These are phyloP conservation scores for Solanum paucissectum DNA, from an alignment of 257 asterid genomes.

Conservation along the genomic window DNA sequence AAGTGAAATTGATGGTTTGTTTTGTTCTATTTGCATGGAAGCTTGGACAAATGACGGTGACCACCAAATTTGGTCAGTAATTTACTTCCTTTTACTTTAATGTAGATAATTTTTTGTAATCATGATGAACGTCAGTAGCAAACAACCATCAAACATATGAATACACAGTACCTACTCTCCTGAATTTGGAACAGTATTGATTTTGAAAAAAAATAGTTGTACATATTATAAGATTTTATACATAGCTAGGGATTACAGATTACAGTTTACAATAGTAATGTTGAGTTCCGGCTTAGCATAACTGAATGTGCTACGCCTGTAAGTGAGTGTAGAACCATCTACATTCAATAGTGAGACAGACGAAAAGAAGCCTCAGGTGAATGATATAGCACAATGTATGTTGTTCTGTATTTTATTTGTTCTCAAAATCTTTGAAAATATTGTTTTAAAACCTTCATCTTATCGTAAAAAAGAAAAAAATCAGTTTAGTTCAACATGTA, in stretches of 20 bases:
- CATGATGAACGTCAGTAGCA: not conserved
- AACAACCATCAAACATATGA: not conserved
- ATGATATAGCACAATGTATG: not conserved
- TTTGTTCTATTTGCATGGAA: constrained; percentile 83
- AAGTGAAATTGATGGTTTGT: constrained; percentile 66
- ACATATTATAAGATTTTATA: not conserved
- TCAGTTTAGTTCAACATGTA: not conserved
- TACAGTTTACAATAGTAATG: not conserved
- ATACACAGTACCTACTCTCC: not conserved
- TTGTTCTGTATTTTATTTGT: not conserved
- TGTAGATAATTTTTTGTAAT: not conserved
- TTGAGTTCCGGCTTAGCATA: not conserved
- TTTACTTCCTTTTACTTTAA: not conserved
- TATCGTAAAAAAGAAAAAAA: not conserved
- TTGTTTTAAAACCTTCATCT: not conserved
- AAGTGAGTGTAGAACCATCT: not conserved
- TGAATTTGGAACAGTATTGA: not conserved
- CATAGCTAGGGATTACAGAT: not conserved
- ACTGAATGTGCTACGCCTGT: not conserved
- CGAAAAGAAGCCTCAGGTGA: not conserved
- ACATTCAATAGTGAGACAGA: not conserved
- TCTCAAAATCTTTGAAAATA: not conserved
- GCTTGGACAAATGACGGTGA: constrained; percentile 78
- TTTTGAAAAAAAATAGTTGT: not conserved
- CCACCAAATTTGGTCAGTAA: constrained; percentile 52